Percentiles rank a stretch among this genome's conserved stretches.
Evolutionary conservation across 148 eudicot genomes (phyloP).

Genomic region (Hydrangea macrophylla): DNA sequence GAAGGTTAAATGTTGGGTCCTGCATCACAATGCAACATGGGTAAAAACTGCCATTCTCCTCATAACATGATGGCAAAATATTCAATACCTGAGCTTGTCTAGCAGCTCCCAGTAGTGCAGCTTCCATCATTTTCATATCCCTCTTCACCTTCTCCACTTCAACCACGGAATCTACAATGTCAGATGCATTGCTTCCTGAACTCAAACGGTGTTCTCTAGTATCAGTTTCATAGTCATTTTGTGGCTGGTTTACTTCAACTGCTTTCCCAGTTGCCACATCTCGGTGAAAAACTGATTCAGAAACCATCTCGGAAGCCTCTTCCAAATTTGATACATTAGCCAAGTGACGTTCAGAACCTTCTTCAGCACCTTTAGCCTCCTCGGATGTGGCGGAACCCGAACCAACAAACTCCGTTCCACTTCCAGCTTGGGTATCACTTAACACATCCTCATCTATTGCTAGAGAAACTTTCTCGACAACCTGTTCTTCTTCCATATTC

Average conservation of each 20-base stretch:
- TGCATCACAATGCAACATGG: not conserved
- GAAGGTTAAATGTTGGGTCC: not conserved
- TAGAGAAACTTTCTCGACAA: conserved; percentile 21
- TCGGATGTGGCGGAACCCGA: conserved; percentile 21
- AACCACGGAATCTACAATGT: conserved; percentile 35
- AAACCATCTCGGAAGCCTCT: conserved; percentile 31
- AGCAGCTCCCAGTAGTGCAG: conserved; percentile 94
- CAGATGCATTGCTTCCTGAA: conserved; percentile 43
- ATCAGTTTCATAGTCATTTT: conserved; percentile 28
- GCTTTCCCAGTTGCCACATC: conserved; percentile 25
- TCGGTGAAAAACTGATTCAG: conserved; percentile 32
- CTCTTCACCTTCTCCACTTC: conserved; percentile 78
- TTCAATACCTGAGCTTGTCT: conserved; percentile 85
- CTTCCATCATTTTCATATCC: conserved; percentile 98
- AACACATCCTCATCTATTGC: conserved; percentile 30
- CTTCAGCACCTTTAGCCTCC: conserved; percentile 36
- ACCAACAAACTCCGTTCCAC: conserved; percentile 24
- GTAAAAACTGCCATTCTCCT: not conserved
- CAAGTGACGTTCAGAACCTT: conserved; percentile 19
- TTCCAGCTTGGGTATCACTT: conserved; percentile 30
- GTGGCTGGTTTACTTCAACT: conserved; percentile 29
- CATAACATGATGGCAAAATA: conserved; percentile 4
- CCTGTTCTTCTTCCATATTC: conserved; percentile 36
- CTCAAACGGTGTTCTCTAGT: conserved; percentile 37
- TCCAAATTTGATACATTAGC: conserved; percentile 31